Percentiles rank a stretch among this genome's conserved stretches.
Evolutionary conservation across 1,139 yeast species (phyloP).

Genomic region (Geotrichum klebahnii): DNA sequence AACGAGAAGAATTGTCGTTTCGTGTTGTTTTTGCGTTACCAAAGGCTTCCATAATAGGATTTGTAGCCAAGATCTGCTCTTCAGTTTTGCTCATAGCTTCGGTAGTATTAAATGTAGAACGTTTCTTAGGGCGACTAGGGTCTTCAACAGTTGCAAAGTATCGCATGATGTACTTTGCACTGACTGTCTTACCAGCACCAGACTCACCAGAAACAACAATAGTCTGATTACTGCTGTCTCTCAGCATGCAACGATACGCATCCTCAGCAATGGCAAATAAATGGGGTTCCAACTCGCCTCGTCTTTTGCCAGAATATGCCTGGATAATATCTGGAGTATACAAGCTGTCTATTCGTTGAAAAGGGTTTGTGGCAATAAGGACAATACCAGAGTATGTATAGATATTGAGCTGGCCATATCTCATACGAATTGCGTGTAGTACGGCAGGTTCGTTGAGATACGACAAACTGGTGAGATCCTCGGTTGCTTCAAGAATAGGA

Average conservation of each 20-base stretch:
- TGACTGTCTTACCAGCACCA: conserved; percentile 97
- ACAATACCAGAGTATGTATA: conserved; percentile 97
- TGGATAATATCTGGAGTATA: conserved; percentile 90
- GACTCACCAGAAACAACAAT: conserved; percentile 97
- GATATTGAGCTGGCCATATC: conserved; percentile 83
- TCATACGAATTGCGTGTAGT: conserved; percentile 85
- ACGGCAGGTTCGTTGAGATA: conserved; percentile 93
- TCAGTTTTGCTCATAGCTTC: conserved; percentile 88
- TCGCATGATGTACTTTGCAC: conserved; percentile 96
- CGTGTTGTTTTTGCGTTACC: conserved; percentile 99
- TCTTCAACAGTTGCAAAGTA: conserved; percentile 94
- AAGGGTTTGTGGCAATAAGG: conserved; percentile 92
- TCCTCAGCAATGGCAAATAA: conserved; percentile 97
- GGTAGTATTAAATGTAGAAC: conserved; percentile 28
- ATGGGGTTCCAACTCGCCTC: conserved; percentile 96
- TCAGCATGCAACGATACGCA: conserved; percentile 85
- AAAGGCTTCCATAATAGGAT: conserved; percentile 97
- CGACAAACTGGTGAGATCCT: conserved; percentile 86
- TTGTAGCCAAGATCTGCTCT: conserved; percentile 91
- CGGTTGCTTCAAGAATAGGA: conserved; percentile 87
- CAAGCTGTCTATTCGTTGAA: conserved; percentile 83
- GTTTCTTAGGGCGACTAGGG: conserved; percentile 42
- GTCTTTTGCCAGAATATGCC: conserved; percentile 87
- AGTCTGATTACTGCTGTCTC: conserved; percentile 81
- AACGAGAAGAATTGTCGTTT: conserved; percentile 94